A percentile compares a stretch with the other conserved stretches of the same genome.
These are phyloP conservation scores for Verticillium nonalfalfae DNA, from an alignment of 2,329 filamentous ascomycete genomes.

Conservation along the genomic window DNA sequence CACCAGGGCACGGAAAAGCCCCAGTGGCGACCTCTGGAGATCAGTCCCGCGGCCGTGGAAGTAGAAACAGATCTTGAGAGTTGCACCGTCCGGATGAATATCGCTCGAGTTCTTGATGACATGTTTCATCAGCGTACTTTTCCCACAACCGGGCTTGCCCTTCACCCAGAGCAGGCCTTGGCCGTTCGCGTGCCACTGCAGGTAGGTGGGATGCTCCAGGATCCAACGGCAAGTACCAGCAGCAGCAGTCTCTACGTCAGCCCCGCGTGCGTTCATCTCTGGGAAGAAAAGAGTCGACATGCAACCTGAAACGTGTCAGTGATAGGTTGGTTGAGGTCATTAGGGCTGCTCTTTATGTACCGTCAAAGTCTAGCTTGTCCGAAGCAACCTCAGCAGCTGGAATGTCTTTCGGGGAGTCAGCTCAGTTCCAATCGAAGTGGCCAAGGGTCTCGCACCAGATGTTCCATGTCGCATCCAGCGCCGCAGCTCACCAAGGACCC, in stretches of 20 bases:
- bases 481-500: not conserved
- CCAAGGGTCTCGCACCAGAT: not conserved
- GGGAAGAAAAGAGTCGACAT: constrained; percentile 23
- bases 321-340: not conserved
- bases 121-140: constrained; percentile 28
- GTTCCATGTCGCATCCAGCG: not conserved
- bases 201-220: constrained; percentile 14
- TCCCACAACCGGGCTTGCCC: constrained; percentile 32
- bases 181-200: constrained; percentile 12
- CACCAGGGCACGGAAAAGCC: constrained; percentile 27
- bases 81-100: not conserved
- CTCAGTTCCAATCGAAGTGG: no score
- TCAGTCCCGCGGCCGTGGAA: constrained; percentile 24
- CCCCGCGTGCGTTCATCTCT: constrained; percentile 17
- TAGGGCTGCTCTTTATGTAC: not conserved
- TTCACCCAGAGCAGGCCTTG: constrained; percentile 27
- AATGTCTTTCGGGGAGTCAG: not conserved
- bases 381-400: not conserved
- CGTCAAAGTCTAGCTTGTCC: not conserved
- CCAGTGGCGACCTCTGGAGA: constrained; percentile 23
- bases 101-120: constrained; percentile 2
- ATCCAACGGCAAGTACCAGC: constrained; percentile 27
- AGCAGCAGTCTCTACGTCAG: constrained; percentile 15
- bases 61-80: constrained; percentile 25
- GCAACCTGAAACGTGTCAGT: constrained; percentile 10